A percentile compares a stretch with the other conserved stretches of the same genome.
These are phyloP conservation scores for Zasmidium cellare DNA, from an alignment of 2,329 filamentous ascomycete genomes.

Conservation along the genomic window DNA sequence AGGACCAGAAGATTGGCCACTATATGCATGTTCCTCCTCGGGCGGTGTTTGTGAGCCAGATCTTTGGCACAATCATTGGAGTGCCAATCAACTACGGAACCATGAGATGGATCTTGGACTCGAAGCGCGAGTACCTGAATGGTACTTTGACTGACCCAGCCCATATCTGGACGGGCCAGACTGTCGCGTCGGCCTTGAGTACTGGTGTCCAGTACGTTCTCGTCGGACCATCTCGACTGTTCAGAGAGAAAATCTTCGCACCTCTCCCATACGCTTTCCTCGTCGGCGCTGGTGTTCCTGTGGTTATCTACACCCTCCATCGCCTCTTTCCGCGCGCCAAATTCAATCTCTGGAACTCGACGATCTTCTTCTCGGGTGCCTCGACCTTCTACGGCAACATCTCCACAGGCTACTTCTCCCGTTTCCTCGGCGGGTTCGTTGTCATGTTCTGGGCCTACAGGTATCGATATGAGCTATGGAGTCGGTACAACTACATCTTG, in stretches of 20 bases:
- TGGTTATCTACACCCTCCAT: constrained; percentile 54
- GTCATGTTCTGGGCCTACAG: background rate
- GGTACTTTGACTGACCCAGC: constrained; percentile 44
- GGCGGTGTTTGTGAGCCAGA: background rate
- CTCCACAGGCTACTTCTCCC: constrained; percentile 49
- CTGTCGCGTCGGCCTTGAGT: constrained; percentile 52
- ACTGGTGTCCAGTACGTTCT: constrained; percentile 62
- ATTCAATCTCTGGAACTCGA: constrained; percentile 61
- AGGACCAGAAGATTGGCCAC: background rate
- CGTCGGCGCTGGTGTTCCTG: constrained; percentile 48
- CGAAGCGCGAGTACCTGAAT: background rate
- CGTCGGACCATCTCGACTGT: constrained; percentile 54
- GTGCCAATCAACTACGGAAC: background rate
- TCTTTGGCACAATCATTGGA: background rate
- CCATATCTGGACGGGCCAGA: constrained; percentile 63
- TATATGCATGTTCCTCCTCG: background rate
- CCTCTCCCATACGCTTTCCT: constrained; percentile 57
- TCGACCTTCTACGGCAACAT: constrained; percentile 62
- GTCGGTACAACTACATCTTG: background rate
- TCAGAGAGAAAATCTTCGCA: constrained; percentile 49
- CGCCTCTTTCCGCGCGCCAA: constrained; percentile 56
- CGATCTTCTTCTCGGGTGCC: constrained; percentile 61
- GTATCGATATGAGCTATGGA: background rate
- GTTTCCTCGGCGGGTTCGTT: background rate
- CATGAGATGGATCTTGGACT: background rate